phyloP scores from a whole-genome alignment of 2,329 filamentous ascomycete species.

The Bipolaris oryzae region DNA sequence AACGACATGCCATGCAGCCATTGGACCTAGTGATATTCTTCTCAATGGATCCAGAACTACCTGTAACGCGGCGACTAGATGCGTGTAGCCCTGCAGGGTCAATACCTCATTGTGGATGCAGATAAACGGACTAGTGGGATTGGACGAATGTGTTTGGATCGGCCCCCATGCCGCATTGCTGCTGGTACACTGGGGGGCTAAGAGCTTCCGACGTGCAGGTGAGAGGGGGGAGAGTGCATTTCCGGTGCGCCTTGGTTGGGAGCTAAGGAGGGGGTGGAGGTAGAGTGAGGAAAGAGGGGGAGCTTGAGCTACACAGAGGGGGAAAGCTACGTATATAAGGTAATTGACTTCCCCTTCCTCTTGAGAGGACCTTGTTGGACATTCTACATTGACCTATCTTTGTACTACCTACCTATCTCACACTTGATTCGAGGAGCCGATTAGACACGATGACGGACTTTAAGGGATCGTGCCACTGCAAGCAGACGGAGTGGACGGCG shows the following conservation, averaged over 20 bases:
- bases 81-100: too few relatives aligned
- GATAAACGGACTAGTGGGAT: not conserved
- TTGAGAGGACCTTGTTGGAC: constrained; percentile 21
- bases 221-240: not conserved
- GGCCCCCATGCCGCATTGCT: not conserved
- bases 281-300: too few relatives aligned
- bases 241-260: not conserved
- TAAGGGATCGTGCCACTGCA: constrained; percentile 62
- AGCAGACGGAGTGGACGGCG: constrained; percentile 59
- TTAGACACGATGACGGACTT: constrained; percentile 52
- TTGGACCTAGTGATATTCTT: not conserved
- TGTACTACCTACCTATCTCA: not conserved
- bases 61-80: too few relatives aligned
- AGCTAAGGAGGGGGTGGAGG: not conserved
- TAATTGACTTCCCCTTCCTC: not conserved
- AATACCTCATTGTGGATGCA: not conserved
- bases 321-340: constrained; percentile 4
- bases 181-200: constrained; percentile 8
- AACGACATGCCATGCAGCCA: not conserved
- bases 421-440: not conserved
- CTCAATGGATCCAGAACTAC: too few relatives aligned
- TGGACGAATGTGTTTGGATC: too few relatives aligned
- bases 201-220: not conserved
- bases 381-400: not conserved
- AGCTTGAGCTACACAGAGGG: not conserved